Conservation (phyloP, 345 rosid genomes). For the Eucalyptus guilfoylei region DNA sequence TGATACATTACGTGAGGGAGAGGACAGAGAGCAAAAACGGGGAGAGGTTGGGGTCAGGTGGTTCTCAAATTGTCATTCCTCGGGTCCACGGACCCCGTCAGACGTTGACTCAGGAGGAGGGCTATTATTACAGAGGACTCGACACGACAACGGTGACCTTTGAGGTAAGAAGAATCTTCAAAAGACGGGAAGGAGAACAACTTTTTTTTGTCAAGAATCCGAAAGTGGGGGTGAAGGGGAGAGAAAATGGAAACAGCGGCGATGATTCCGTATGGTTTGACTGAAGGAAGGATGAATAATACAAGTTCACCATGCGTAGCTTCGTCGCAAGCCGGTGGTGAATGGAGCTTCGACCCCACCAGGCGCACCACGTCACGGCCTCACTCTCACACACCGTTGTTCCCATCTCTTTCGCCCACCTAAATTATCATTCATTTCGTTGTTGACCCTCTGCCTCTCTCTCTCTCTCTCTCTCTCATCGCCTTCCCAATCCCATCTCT, state of each 20-base stretch:
- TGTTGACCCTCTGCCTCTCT: background rate
- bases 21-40: background rate
- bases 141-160: background rate
- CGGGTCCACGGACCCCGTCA: background rate
- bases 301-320: background rate
- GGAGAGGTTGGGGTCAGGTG: background rate
- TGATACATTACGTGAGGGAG: background rate
- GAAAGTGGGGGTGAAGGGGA: background rate
- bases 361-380: background rate
- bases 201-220: background rate
- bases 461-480: background rate
- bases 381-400: background rate
- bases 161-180: background rate
- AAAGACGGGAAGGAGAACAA: no score
- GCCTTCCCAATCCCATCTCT: background rate
- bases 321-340: background rate
- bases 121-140: background rate
- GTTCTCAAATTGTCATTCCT: background rate
- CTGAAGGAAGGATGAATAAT: background rate
- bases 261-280: background rate
- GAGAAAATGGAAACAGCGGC: background rate
- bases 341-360: background rate
- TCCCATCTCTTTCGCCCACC: background rate
- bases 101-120: background rate
- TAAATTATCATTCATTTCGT: background rate